Percentiles rank a stretch among this genome's conserved stretches.
Evolutionary conservation across 2,329 filamentous ascomycete species (phyloP).

Genomic region (Fusarium sp.): DNA sequence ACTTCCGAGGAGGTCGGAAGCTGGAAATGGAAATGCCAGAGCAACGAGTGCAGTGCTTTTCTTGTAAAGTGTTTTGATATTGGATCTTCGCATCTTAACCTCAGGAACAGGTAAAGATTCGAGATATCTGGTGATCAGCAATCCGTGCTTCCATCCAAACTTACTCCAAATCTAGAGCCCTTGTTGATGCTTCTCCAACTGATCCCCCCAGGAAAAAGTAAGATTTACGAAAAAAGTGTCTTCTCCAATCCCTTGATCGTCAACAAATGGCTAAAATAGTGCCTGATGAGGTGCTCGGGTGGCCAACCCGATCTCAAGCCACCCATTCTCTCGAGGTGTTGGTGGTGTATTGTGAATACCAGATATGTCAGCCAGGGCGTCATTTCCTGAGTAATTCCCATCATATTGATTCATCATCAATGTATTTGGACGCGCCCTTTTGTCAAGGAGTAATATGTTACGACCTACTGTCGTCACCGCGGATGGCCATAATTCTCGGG

Average conservation of each 20-base stretch:
- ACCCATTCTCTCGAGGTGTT: background rate
- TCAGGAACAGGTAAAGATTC: background rate
- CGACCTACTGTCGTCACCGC: slow-evolving; percentile 11
- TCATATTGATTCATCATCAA: background rate
- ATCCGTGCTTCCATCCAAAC: slow-evolving; percentile 23
- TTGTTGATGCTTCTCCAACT: slow-evolving; percentile 35
- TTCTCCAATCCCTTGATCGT: slow-evolving; percentile 29
- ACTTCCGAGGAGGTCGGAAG: slow-evolving; percentile 5
- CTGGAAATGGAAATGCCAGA: slow-evolving; percentile 30
- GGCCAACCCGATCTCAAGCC: slow-evolving; percentile 3
- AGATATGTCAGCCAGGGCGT: slow-evolving; percentile 5
- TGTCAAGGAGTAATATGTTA: background rate
- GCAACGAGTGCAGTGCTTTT: slow-evolving; percentile 25
- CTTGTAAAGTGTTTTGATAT: slow-evolving; percentile 1
- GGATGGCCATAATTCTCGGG: background rate
- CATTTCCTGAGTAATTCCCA: slow-evolving; percentile 2
- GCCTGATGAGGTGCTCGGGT: slow-evolving; percentile 28
- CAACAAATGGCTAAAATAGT: slow-evolving; percentile 20
- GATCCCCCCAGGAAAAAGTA: background rate
- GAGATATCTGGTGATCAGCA: slow-evolving; percentile 18
- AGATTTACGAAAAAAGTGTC: slow-evolving; percentile 14
- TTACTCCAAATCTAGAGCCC: slow-evolving; percentile 33
- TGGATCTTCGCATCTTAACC: background rate
- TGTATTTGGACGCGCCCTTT: background rate
- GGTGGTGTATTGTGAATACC: background rate